These are phyloP conservation scores for Penicillium diatomitis DNA, from an alignment of 495 filamentous ascomycete genomes.

Conservation along the genomic window DNA sequence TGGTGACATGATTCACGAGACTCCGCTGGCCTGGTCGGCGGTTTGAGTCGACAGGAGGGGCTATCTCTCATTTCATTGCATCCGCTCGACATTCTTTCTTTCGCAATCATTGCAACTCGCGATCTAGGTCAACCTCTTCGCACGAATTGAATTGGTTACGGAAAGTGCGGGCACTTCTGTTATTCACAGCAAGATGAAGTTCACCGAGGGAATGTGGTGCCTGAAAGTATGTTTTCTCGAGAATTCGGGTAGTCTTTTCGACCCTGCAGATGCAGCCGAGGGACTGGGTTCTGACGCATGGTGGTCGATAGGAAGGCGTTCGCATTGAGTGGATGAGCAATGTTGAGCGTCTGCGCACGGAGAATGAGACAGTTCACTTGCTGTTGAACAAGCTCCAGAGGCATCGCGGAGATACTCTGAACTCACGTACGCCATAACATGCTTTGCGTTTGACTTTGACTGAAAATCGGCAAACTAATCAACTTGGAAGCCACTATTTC, in stretches of 20 bases:
- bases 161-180: neutral
- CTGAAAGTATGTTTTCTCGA: conserved; percentile 18
- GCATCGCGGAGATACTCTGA: conserved; percentile 49
- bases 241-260: too few species aligned
- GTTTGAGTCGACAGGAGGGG: too few species aligned
- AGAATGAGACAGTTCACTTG: conserved; percentile 28
- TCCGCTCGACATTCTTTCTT: conserved; percentile 1
- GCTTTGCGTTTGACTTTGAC: too few species aligned
- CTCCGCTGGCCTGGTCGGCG: too few species aligned
- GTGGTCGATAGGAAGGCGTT: conserved; percentile 21
- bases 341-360: conserved; percentile 29
- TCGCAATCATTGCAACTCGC: neutral
- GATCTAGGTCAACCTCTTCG: too few species aligned
- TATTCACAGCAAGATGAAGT: conserved; percentile 28
- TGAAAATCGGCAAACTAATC: neutral
- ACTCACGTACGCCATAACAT: conserved; percentile 36
- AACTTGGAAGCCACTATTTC: conserved; percentile 17
- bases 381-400: conserved; percentile 35
- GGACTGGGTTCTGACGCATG: too few species aligned
- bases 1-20: neutral
- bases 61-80: neutral
- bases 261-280: too few species aligned
- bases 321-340: conserved; percentile 42
- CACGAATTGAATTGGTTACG: too few species aligned
- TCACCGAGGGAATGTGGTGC: conserved; percentile 38